Base-by-base conservation (phyloP, 2,329 filamentous ascomycete genomes). In the Ceratocystiopsis brevicomis region DNA sequence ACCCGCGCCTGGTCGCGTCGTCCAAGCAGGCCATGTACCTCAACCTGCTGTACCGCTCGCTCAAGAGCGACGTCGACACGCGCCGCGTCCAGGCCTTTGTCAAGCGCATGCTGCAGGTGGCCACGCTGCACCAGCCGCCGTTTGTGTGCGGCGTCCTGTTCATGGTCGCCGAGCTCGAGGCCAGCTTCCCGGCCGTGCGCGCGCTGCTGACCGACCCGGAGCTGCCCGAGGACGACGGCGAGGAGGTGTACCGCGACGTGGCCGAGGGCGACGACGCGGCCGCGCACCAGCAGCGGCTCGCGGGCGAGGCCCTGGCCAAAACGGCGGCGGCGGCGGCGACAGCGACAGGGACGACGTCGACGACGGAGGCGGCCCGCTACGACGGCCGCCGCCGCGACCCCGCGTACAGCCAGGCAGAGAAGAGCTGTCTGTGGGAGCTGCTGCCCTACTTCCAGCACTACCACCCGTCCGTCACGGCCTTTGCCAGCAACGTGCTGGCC, bases 11-110 rank as follows among this genome's bases (percentile, higher is more conserved):
- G 6, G 68, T 86, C 43, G 81, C 74, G 1, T 94, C 88, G 6
- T 96, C 88, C 3, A 98, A 98, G 61, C 88, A 98, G 57, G 78
- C 88, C 33, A 71, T 98, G 52, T 98, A 95, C 56, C 71, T 98
- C 48, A 98, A 98, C 56, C 68, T 98, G 15, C 64, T 98, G 4
- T 90, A 87, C 59, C 79, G 84, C 51, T 76, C 88, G 13, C 64
- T 98, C 48, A 96, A 93, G 64, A 76, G 78, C 34, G 90, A 98
- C 54, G 65, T 88, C n/a, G 90, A 87, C 57, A 73, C 84, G 47
- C 86, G 87, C 52, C 77, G 90, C 34, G 83, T 96, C 45, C 93
- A 96, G 62, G 90, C 90, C 1, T 98, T 98, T 55, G 79, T 87
- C 38, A 98, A 98, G 65, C 75, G 90, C 48, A 74, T 98, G 59